Evolutionary conservation across 257 asterid species (phyloP), one percentile per base, ranked within the genome.

Genomic region (Ehretia macrophylla): DNA sequence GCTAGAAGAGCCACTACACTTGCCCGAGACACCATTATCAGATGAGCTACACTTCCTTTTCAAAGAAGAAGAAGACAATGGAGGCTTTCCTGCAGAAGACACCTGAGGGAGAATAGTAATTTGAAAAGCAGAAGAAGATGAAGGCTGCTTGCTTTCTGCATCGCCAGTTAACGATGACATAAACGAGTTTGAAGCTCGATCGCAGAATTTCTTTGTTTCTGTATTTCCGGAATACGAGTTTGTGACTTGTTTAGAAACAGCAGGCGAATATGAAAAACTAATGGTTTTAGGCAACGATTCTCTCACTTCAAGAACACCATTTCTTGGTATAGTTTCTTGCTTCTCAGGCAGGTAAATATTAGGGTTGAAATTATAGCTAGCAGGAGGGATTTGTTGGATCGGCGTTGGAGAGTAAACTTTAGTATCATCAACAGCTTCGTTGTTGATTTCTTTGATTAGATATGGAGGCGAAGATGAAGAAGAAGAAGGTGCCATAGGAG

Each of bases 341-440:
- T 42, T 60, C 49, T 62, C 59, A 1, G 73, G 11, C 35, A 1
- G 35, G 35, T 56, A 19, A 5, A 18, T 9, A 13, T 1, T 50
- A 21, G 9, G 48, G 11, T 17, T 22, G 12, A 49, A 55, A n/a
- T n/a, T n/a, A n/a, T n/a, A n/a, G n/a, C n/a, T n/a, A n/a, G n/a
- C n/a, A 35, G 72, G 80, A 0, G 89, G 90, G n/a, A 87, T 71
- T 51, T 87, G 98, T 51, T 87, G 95, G 27, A 90, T 85, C 14
- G 96, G 96, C 14, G 94, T 87, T 0, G 95, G 96, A 68, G 81
- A 79, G 60, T 90, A 87, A 35, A 90, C 74, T 47, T 69, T 83
- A 0, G 66, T 47, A 0, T 69, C n/a, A 14, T n/a, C 5, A 51
- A 16, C 27, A n/a, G n/a, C n/a, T n/a, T 51, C 12, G 4, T 20